phyloP scores from a whole-genome alignment of 441 rosid species.

The Croton setiger region DNA sequence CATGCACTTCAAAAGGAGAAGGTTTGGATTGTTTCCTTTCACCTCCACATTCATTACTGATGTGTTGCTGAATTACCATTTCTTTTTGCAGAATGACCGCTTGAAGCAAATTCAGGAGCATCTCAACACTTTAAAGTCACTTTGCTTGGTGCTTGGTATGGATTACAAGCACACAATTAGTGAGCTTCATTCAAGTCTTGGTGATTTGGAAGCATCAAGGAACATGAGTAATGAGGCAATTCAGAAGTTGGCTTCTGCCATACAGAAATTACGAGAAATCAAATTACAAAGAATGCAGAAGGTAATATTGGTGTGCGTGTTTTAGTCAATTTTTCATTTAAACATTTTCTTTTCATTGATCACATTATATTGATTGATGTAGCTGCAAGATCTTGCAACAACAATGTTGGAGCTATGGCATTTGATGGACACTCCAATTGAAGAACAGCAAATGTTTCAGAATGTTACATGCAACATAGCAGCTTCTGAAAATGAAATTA shows the following conservation, averaged over 20 bases:
- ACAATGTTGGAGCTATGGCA: slow-evolving; percentile 93
- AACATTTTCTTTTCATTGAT: slow-evolving; percentile 16
- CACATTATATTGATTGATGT: slow-evolving; percentile 19
- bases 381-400: slow-evolving; percentile 98
- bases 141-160: slow-evolving; percentile 82
- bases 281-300: slow-evolving; percentile 94
- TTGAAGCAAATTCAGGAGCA: slow-evolving; percentile 67
- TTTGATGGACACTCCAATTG: slow-evolving; percentile 95
- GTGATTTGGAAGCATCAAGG: slow-evolving; percentile 51
- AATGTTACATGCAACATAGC: slow-evolving; percentile 90
- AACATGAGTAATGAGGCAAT: slow-evolving; percentile 62
- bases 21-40: slow-evolving; percentile 35
- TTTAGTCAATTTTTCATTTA: slow-evolving; percentile 7
- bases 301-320: slow-evolving; percentile 32
- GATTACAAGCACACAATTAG: slow-evolving; percentile 54
- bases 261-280: slow-evolving; percentile 59
- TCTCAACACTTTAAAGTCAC: slow-evolving; percentile 46
- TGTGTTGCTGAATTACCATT: slow-evolving; percentile 19
- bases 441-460: slow-evolving; percentile 90
- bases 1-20: slow-evolving; percentile 77
- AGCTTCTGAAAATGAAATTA: slow-evolving; percentile 92
- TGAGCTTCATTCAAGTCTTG: slow-evolving; percentile 57
- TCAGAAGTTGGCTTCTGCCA: slow-evolving; percentile 47
- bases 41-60: slow-evolving; percentile 11
- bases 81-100: slow-evolving; percentile 60